These are phyloP conservation scores for Kwoniella pini DNA, from an alignment of 768 basidiomycete genomes.

Conservation along the genomic window DNA sequence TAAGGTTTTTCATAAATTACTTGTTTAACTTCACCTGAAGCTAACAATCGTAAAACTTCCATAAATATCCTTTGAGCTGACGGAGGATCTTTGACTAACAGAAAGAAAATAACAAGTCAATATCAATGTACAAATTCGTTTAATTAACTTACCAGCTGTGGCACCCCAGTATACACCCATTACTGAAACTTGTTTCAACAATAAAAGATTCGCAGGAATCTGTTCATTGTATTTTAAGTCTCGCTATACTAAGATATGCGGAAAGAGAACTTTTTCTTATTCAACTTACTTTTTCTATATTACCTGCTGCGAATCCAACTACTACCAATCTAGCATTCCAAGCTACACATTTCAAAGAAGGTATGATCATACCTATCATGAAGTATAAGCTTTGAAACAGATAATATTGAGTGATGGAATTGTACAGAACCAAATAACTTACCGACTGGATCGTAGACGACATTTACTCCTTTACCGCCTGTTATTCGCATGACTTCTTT, in stretches of 20 bases:
- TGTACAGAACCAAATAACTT: slow-evolving; percentile 13
- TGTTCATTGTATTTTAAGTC: no score
- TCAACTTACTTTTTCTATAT: slow-evolving; percentile 73
- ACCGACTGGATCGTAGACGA: slow-evolving; percentile 55
- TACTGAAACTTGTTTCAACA: slow-evolving; percentile 81
- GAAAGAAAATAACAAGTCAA: not conserved
- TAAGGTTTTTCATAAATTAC: slow-evolving; percentile 71
- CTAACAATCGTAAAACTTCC: slow-evolving; percentile 70
- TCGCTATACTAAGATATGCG: no score
- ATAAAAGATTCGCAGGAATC: slow-evolving; percentile 74
- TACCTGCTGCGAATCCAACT: slow-evolving; percentile 86
- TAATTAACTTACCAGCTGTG: slow-evolving; percentile 62
- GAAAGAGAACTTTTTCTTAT: no score
- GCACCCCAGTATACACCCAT: slow-evolving; percentile 87
- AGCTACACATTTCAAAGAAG: slow-evolving; percentile 77
- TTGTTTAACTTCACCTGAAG: slow-evolving; percentile 66
- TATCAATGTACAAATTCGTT: not conserved
- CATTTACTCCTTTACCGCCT: slow-evolving; percentile 72
- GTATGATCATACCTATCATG: slow-evolving; percentile 61
- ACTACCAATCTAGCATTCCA: slow-evolving; percentile 92
- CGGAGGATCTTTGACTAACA: slow-evolving; percentile 62
- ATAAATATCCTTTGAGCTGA: slow-evolving; percentile 72
- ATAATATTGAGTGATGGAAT: slow-evolving; percentile 58
- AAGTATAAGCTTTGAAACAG: slow-evolving; percentile 56
- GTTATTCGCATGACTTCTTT: slow-evolving; percentile 84